A percentile compares a stretch with the other conserved stretches of the same genome.
Conservation (phyloP, 2,329 filamentous ascomycete species). For the Trichoderma pleuroti region DNA sequence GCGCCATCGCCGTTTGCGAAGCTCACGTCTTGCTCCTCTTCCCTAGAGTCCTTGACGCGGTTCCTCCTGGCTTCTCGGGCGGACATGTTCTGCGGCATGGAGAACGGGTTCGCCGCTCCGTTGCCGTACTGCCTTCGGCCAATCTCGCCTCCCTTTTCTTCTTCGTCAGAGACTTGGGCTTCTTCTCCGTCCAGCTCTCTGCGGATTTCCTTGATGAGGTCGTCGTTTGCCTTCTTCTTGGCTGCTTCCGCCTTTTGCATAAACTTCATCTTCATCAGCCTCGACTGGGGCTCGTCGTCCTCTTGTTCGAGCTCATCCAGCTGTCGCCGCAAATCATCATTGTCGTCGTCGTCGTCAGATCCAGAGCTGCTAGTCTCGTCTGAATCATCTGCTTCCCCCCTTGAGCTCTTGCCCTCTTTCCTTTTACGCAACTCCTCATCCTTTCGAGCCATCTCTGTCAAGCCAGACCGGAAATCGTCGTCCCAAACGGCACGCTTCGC, state of each 20-base stretch:
- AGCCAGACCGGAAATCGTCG: slow-evolving; percentile 73
- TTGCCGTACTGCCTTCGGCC: slow-evolving; percentile 70
- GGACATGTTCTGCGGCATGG: slow-evolving; percentile 24
- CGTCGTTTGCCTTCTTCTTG: slow-evolving; percentile 76
- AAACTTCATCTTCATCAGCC: slow-evolving; percentile 82
- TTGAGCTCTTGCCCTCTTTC: slow-evolving; percentile 65
- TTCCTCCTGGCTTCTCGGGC: slow-evolving; percentile 30
- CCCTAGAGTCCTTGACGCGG: slow-evolving; percentile 24
- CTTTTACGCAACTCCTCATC: slow-evolving; percentile 78
- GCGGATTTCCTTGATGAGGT: slow-evolving; percentile 65
- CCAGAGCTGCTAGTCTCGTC: slow-evolving; percentile 56
- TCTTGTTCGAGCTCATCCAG: slow-evolving; percentile 43
- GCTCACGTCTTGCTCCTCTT: slow-evolving; percentile 23
- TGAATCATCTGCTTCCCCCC: slow-evolving; percentile 46
- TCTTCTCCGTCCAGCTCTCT: slow-evolving; percentile 66
- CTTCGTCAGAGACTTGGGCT: slow-evolving; percentile 47
- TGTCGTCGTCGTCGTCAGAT: slow-evolving; percentile 56
- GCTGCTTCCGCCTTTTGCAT: slow-evolving; percentile 86
- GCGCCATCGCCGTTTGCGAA: slow-evolving; percentile 25
- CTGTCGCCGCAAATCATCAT: slow-evolving; percentile 47
- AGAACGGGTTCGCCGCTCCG: slow-evolving; percentile 33
- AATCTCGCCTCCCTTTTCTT: slow-evolving; percentile 55
- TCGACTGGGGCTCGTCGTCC: slow-evolving; percentile 56
- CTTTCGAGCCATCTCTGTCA: slow-evolving; percentile 75
- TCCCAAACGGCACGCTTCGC: slow-evolving; percentile 83